These are phyloP conservation scores for Magnusiomyces suaveolens DNA, from an alignment of 1,139 yeast species.

Conservation along the genomic window DNA sequence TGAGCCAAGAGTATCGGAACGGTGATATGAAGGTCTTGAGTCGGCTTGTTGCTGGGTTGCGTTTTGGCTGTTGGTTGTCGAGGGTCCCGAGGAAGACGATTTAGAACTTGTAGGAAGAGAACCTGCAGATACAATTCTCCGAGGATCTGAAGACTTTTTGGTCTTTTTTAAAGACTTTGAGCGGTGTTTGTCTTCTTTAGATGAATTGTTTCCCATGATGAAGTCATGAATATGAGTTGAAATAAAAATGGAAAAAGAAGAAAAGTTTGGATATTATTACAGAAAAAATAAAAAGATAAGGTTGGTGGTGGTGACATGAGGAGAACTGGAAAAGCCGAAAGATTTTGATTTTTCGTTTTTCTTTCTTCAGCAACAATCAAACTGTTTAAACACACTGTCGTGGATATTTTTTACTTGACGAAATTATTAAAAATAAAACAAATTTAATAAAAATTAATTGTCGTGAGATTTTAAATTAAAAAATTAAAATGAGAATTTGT, in stretches of 20 bases:
- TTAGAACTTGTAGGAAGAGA: neutral
- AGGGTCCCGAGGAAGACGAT: neutral
- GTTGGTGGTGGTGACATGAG: neutral
- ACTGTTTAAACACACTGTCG: too few species aligned
- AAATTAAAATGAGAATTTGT: too few species aligned
- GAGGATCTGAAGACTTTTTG: constrained; percentile 24
- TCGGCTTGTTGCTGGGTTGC: neutral
- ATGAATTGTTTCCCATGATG: constrained; percentile 31
- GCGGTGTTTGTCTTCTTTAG: constrained; percentile 20
- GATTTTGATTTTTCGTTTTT: too few species aligned
- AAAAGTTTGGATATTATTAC: too few species aligned
- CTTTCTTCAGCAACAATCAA: too few species aligned
- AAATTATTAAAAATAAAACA: too few species aligned
- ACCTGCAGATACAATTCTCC: neutral
- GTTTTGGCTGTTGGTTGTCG: neutral
- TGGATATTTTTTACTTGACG: too few species aligned
- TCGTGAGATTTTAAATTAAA: too few species aligned
- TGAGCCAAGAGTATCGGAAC: constrained; percentile 37
- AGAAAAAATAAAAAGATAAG: neutral
- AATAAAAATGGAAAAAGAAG: too few species aligned
- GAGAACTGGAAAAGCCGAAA: neutral
- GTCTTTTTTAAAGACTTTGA: constrained; percentile 21
- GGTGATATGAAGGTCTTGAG: constrained; percentile 16
- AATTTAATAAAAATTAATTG: too few species aligned
- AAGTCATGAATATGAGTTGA: neutral